These are phyloP conservation scores for Scorias spongiosa DNA, from an alignment of 2,329 filamentous ascomycete genomes.

Conservation along the genomic window DNA sequence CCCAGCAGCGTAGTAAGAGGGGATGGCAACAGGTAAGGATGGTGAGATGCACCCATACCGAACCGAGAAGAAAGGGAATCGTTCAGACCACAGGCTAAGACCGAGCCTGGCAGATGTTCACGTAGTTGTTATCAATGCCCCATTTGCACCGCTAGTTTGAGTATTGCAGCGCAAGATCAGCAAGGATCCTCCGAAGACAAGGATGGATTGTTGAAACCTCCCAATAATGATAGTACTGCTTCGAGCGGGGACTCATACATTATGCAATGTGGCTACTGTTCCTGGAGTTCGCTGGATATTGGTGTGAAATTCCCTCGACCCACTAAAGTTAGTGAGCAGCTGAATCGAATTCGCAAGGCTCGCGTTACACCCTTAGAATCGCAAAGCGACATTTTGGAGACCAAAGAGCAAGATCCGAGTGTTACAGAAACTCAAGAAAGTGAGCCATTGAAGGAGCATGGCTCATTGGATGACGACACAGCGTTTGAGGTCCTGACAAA, in stretches of 20 bases:
- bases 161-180: constrained; percentile 55
- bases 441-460: constrained; percentile 1
- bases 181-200: constrained; percentile 16
- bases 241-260: constrained; percentile 38
- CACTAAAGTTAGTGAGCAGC: constrained; percentile 68
- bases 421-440: constrained; percentile 25
- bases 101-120: constrained; percentile 37
- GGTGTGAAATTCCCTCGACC: constrained; percentile 76
- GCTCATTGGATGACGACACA: constrained; percentile 45
- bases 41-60: constrained; percentile 9
- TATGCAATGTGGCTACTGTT: constrained; percentile 76
- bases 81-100: not conserved
- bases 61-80: not conserved
- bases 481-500: constrained; percentile 59
- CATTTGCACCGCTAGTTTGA: constrained; percentile 66
- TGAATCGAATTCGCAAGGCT: constrained; percentile 16
- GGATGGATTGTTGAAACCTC: constrained; percentile 8
- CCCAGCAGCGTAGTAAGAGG: constrained; percentile 82
- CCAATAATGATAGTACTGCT: constrained; percentile 5
- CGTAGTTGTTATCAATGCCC: constrained; percentile 94
- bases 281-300: constrained; percentile 82
- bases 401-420: constrained; percentile 14
- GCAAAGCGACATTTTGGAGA: constrained; percentile 15
- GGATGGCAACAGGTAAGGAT: constrained; percentile 70
- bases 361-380: constrained; percentile 17